Percentiles rank a stretch among this genome's conserved stretches.
These are phyloP conservation scores for Boletus insuetus DNA, from an alignment of 768 basidiomycete species.

Conservation along the genomic window DNA sequence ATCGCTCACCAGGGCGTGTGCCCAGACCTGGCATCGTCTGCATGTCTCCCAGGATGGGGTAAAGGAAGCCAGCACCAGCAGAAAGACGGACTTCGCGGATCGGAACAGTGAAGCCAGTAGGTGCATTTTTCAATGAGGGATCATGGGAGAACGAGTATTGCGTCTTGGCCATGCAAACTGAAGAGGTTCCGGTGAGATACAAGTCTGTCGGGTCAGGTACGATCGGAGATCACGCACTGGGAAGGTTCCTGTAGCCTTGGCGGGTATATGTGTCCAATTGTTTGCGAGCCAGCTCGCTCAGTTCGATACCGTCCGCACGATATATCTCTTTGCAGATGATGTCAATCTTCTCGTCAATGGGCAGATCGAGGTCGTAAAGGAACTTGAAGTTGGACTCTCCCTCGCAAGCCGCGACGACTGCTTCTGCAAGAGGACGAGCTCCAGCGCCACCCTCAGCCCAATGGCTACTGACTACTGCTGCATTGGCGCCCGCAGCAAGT, in stretches of 20 bases:
- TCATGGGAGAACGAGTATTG: slow-evolving; percentile 98
- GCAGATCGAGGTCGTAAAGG: slow-evolving; percentile 82
- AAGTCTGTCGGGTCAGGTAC: neutral
- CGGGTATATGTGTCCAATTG: slow-evolving; percentile 90
- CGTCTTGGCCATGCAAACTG: slow-evolving; percentile 97
- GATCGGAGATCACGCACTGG: slow-evolving; percentile 51
- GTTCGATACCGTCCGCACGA: slow-evolving; percentile 85
- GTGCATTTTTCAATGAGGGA: slow-evolving; percentile 85
- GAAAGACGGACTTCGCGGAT: slow-evolving; percentile 85
- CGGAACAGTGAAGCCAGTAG: slow-evolving; percentile 89
- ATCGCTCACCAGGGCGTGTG: slow-evolving; percentile 72
- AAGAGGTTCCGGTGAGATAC: slow-evolving; percentile 4
- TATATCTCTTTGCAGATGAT: slow-evolving; percentile 91
- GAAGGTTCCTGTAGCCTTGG: slow-evolving; percentile 79
- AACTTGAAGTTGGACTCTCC: slow-evolving; percentile 84
- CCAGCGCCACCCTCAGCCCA: slow-evolving; percentile 97
- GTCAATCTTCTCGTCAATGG: slow-evolving; percentile 86
- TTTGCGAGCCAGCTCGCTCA: slow-evolving; percentile 78
- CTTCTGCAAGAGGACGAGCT: slow-evolving; percentile 85
- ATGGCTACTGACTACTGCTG: slow-evolving; percentile 93
- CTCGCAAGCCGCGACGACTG: slow-evolving; percentile 86
- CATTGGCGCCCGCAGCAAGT: slow-evolving; percentile 85
- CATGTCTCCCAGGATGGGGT: slow-evolving; percentile 95
- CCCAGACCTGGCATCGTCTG: slow-evolving; percentile 97
- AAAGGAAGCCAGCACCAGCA: slow-evolving; percentile 94